phyloP scores from a whole-genome alignment of 495 filamentous ascomycete species.

The Penicillium angulare region DNA sequence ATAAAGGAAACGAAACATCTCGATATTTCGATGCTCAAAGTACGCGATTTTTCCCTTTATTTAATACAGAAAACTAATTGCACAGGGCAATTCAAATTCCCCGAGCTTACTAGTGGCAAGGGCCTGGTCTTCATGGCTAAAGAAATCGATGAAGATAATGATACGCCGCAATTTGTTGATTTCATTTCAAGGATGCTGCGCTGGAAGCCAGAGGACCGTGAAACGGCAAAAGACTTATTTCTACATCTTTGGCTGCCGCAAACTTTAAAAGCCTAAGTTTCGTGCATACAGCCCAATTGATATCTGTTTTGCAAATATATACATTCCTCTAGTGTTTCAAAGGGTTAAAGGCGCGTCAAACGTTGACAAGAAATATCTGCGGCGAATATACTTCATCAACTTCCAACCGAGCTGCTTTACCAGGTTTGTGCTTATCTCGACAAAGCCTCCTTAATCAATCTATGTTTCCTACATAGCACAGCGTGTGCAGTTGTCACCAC shows the following conservation, averaged over 20 bases:
- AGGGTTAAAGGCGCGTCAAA: no score
- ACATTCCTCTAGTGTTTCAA: no score
- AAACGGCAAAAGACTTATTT: neutral
- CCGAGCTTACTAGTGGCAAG: neutral
- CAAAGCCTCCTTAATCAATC: no score
- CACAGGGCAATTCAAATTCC: constrained; percentile 1
- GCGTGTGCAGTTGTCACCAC: no score
- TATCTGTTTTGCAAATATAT: no score
- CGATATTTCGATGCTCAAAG: neutral
- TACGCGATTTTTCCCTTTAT: neutral
- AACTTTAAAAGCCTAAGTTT: neutral
- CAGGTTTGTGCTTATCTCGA: no score
- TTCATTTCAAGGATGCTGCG: neutral
- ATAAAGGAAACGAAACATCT: neutral
- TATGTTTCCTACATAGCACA: no score
- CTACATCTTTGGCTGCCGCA: neutral
- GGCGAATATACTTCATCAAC: no score
- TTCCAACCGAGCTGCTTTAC: no score
- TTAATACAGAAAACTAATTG: neutral
- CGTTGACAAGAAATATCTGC: no score
- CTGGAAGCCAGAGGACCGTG: neutral
- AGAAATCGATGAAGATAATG: neutral
- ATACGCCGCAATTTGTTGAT: neutral
- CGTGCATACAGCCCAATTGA: no score
- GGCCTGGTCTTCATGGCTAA: neutral